Base-by-base conservation (phyloP, 2,329 filamentous ascomycete genomes). In the Sarocladium kiliense region DNA sequence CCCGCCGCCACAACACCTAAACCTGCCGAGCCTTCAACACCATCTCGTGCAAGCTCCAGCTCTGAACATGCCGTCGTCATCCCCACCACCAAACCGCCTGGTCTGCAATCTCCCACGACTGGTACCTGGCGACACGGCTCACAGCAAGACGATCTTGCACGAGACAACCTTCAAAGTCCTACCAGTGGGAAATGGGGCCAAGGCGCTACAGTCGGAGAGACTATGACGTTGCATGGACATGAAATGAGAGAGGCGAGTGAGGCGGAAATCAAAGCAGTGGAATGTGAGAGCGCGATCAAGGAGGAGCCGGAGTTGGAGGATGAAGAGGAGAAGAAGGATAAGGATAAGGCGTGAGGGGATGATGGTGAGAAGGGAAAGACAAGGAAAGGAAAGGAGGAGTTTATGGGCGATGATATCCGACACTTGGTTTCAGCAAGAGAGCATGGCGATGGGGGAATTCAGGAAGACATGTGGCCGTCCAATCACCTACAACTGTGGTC, bases 41-140 rank as follows among this genome's bases (percentile, higher is more conserved):
- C 30, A 18, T 37, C 47, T 12, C 27, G 30, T n/a, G 47, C 27
- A 51, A 51, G 27, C 7, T 51, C 44, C 25, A 47, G 12, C 25
- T 27, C 23, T 7, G 21, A 21, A 25, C 21, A 10, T 7, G 7
- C 5, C 7, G 30, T 36, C 25, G 47, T 23, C 27, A n/a, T 23
- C 7, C 14, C 47, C 9, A 12, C 27, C 18, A 36, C 53, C 53
- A 57, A 59, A 25, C 58, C 60, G 10, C 61, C 65, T 2, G 71
- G 70, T 3, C 67, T 79, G 21, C 76, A 78, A 58, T 77, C 75
- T 1, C 75, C 77, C 1, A 77, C 72, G 7, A 70, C 71, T 10
- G 68, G 71, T 7, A 70, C 73, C n/a, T 77, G 74, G 75, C 26
- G 47, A 34, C 47, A 51, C 23, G 47, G 47, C n/a, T 51, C 69